A percentile compares a stretch with the other conserved stretches of the same genome.
Conservation (phyloP, 2,329 filamentous ascomycete species). For the Aspergillus persii region DNA sequence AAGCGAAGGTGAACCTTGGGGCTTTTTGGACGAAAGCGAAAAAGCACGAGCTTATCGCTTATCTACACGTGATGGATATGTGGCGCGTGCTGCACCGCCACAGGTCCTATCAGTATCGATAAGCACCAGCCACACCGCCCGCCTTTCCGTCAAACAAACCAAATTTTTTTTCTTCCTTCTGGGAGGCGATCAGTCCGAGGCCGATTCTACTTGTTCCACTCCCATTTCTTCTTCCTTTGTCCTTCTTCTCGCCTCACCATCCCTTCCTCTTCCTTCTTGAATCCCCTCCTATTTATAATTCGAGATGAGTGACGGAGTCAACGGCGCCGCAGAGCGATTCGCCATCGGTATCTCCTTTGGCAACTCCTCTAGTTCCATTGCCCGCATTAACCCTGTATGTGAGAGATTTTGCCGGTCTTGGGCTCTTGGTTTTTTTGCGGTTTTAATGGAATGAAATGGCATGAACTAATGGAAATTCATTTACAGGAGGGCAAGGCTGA, state of each 20-base stretch:
- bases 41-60: constrained; percentile 17
- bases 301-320: constrained; percentile 53
- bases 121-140: constrained; percentile 35
- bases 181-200: not conserved
- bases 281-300: constrained; percentile 10
- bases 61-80: constrained; percentile 29
- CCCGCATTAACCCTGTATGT: constrained; percentile 67
- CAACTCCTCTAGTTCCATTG: constrained; percentile 98
- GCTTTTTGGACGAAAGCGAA: not conserved
- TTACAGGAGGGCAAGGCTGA: constrained; percentile 83
- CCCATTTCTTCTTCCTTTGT: constrained; percentile 17
- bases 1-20: not conserved
- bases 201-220: constrained; percentile 19
- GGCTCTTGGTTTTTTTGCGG: not conserved
- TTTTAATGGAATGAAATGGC: not conserved
- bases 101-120: constrained; percentile 29
- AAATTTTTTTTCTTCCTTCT: constrained; percentile 30
- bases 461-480: not conserved
- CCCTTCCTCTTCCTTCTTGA: constrained; percentile 9
- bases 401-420: not conserved
- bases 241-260: constrained; percentile 7
- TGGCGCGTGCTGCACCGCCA: constrained; percentile 26
- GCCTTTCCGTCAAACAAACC: constrained; percentile 29
- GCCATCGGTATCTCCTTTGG: constrained; percentile 97
- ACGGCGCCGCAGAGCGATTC: constrained; percentile 55